Evolutionary conservation across 176 grass and related monocot genomes (phyloP), one percentile per base, ranked within the genome.

Genomic region (Rhipidocladum racemiflorum): DNA sequence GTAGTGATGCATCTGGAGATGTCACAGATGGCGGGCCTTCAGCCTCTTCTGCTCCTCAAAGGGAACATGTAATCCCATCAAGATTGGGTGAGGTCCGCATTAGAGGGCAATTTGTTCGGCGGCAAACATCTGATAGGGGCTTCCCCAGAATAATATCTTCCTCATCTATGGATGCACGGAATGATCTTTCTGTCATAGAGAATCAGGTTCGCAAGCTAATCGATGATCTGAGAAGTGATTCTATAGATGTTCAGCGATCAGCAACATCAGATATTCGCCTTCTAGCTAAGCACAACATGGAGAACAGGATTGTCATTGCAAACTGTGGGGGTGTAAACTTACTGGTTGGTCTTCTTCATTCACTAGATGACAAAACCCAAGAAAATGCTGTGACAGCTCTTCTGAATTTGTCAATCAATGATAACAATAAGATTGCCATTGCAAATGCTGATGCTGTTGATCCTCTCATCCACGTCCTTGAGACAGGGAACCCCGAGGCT

Each of bases 231-330:
- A 94, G 79, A 90, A 94, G 83, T 17, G 87, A 94, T 56, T 94
- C 88, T 20, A 3, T 80, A 57, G 94, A 94, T 65, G 82, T 76
- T 65, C 87, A 90, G 67, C 89, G 85, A 76, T 78, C 67, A 62
- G 85, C 94, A 54, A 85, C 91, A 40, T 73, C 74, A 78, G 89
- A 97, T 38, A 63, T 97, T 35, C 91, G 94, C 30, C 86, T 87
- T 88, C 86, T 97, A 64, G 90, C 94, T 72, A 97, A 94, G 78
- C 91, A 97, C 69, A 97, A 94, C 68, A 97, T 92, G 94, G 94
- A 97, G 86, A 94, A 97, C 69, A 91, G 94, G 75, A 94, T 97
- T 69, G 88, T 94, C 11, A 94, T 97, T 74, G 85, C 91, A 61
- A 97, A 89, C 66, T 94, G 94, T 77, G 92, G 92, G 54, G 88